Base-by-base conservation (phyloP, 2,329 filamentous ascomycete species). In the Fusarium ambrosium region DNA sequence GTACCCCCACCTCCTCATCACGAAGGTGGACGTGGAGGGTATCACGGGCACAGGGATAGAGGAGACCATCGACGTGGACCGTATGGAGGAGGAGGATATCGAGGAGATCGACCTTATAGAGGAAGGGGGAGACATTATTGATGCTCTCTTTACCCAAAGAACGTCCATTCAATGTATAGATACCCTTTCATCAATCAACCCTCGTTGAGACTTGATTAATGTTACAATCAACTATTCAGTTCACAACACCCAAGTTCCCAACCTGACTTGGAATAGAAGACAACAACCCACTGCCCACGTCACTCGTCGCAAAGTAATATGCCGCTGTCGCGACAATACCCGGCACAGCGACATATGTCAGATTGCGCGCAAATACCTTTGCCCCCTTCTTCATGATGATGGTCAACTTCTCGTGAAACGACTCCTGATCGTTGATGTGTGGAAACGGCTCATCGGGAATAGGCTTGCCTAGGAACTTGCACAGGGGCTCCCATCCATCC, bases 1-100 rank as follows among this genome's bases (percentile, higher is more conserved):
- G 83, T 90, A 18, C 82, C 82, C 36, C 81, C 79, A 29, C 77
- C 78, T 10, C 76, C 77, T 22, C 75, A 75, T 14, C 73, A 75
- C 11, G 75, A 78, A 60, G 65, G 77, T 29, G 73, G 76, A 11
- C 72, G 81, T 13, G 75, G 80, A 64, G 80, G 79, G 8, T 81
- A 82, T 34, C 79, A 80, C 22, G 81, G 81, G 0, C 75, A 79
- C 6, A 75, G 81, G 29, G 81, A 82, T 22, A 71, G 81, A n/a
- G 80, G 81, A 0, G 81, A 83, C 22, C 73, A 81, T 45, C 68
- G 81, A 43, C 73, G 81, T 7, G 81, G 81, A 10, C 79, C 80
- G 6, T 83, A 84, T 67, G 81, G 81, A 34, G 81, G 81, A 6
- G 81, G 81, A 6, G 79, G 80, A 3, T 81, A 83, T 45, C 75